phyloP scores from a whole-genome alignment of 345 rosid species.

The Dipteronia dyeriana region DNA sequence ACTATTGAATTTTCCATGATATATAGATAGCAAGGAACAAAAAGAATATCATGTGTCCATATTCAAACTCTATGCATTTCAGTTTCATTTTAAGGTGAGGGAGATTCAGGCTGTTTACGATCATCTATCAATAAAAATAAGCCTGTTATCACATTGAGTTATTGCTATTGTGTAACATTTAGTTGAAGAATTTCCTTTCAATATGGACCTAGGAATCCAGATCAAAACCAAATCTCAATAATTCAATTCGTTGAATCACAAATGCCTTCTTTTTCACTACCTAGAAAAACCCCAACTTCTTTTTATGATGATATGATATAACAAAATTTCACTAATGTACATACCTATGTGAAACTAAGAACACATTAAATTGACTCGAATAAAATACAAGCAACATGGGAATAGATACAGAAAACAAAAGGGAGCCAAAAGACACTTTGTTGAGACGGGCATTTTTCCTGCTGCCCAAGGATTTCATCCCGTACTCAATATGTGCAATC shows the following conservation, averaged over 20 bases:
- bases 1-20: conserved; percentile 18
- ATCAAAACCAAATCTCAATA: no score
- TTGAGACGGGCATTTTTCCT: not conserved
- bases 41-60: not conserved
- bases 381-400: not conserved
- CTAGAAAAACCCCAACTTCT: not conserved
- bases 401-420: not conserved
- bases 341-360: not conserved
- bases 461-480: conserved; percentile 8
- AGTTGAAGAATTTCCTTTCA: no score
- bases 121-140: not conserved
- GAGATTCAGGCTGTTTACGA: no score
- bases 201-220: no score
- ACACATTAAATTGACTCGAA: not conserved
- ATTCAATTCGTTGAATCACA: not conserved
- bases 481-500: conserved; percentile 3
- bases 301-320: not conserved
- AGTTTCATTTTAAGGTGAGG: not conserved
- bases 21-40: not conserved
- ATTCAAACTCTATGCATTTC: not conserved
- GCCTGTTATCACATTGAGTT: no score
- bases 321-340: conserved; percentile 2
- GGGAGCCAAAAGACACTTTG: not conserved
- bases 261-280: not conserved
- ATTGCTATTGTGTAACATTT: no score